Evolutionary conservation across 441 rosid genomes (phyloP).

Genomic region (Gossypium schwendimanii): DNA sequence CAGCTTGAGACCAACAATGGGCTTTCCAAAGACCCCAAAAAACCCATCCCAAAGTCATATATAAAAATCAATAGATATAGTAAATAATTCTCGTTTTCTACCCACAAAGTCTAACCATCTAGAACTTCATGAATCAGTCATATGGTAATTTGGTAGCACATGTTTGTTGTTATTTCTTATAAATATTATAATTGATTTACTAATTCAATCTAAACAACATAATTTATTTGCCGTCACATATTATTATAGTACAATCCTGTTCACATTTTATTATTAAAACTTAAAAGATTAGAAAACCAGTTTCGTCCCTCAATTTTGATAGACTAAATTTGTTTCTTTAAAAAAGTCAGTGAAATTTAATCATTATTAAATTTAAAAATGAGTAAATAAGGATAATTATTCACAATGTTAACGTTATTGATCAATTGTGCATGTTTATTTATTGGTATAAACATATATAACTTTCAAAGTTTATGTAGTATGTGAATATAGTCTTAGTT

Average conservation of each 20-base stretch:
- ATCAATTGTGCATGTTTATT: too few species aligned
- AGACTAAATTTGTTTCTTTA: too few species aligned
- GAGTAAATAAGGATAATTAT: too few species aligned
- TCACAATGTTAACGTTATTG: too few species aligned
- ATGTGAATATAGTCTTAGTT: too few species aligned
- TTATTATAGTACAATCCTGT: not conserved
- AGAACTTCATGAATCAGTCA: constrained; percentile 7
- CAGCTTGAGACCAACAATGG: not conserved
- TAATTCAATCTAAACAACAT: not conserved
- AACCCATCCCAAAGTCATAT: not conserved
- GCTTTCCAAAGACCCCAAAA: not conserved
- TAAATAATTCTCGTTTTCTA: not conserved
- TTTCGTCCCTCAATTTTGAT: too few species aligned
- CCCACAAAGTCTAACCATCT: constrained; percentile 6
- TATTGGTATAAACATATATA: too few species aligned
- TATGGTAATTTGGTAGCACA: not conserved
- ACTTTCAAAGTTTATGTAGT: too few species aligned
- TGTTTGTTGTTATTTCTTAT: not conserved
- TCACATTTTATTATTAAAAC: not conserved
- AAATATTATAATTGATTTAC: not conserved
- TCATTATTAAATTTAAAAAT: too few species aligned
- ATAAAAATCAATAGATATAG: not conserved
- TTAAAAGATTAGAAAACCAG: not conserved
- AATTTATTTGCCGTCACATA: not conserved
- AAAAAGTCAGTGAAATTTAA: too few species aligned